Percentiles rank a stretch among this genome's conserved stretches.
Evolutionary conservation across 768 basidiomycete species (phyloP).

Genomic region (Galerina sulciceps): DNA sequence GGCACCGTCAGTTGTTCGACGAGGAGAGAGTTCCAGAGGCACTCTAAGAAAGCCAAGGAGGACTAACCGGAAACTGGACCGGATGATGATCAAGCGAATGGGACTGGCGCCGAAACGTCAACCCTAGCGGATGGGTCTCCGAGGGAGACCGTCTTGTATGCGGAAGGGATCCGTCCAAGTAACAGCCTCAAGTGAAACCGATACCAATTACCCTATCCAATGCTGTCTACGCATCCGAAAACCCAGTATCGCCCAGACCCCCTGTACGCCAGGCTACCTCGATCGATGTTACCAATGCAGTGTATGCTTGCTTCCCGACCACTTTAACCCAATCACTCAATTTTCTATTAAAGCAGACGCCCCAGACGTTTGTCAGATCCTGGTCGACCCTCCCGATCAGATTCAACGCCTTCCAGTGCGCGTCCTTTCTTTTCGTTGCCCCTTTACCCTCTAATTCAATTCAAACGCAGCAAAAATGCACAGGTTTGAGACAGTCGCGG

Average conservation of each 20-base stretch:
- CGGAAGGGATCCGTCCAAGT: constrained; percentile 5
- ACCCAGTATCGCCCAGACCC: background rate
- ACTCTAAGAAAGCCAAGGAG: constrained; percentile 20
- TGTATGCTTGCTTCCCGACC: constrained; percentile 13
- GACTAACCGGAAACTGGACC: constrained; percentile 49
- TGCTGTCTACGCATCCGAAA: background rate
- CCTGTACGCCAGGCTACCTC: background rate
- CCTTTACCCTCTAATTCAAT: background rate
- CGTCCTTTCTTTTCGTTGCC: background rate
- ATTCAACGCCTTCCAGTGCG: constrained; percentile 37
- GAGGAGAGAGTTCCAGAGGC: constrained; percentile 12
- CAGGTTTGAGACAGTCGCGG: constrained; percentile 41
- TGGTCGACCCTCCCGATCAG: constrained; percentile 34
- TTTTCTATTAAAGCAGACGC: constrained; percentile 5
- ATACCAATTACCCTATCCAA: background rate
- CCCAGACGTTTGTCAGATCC: constrained; percentile 43
- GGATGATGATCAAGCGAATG: constrained; percentile 81
- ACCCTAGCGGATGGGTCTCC: constrained; percentile 76
- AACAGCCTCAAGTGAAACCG: background rate
- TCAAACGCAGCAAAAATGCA: constrained; percentile 32
- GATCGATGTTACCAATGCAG: constrained; percentile 22
- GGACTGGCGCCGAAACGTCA: constrained; percentile 70
- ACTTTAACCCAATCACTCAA: background rate
- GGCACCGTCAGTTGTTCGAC: constrained; percentile 13
- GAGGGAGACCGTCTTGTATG: constrained; percentile 37